Percentiles rank a stretch among this genome's conserved stretches.
Conservation (phyloP, 2,329 filamentous ascomycete genomes). For the Graphilbum ipis-grandicollis region DNA sequence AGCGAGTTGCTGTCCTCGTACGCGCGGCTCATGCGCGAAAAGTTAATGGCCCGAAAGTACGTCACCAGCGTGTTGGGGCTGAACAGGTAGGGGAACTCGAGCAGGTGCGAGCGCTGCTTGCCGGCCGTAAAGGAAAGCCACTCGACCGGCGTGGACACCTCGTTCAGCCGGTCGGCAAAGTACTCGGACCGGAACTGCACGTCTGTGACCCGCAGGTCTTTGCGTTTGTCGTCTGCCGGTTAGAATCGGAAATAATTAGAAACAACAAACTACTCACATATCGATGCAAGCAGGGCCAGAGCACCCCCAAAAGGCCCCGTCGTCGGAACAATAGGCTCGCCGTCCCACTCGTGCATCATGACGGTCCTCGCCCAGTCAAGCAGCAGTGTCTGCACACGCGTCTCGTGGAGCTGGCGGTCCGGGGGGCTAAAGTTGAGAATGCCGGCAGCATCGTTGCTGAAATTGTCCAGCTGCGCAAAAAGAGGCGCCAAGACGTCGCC, state of each 20-base stretch:
- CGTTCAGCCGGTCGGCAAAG: constrained; percentile 59
- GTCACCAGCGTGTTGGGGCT: constrained; percentile 52
- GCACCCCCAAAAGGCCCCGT: constrained; percentile 62
- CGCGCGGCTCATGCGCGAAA: constrained; percentile 65
- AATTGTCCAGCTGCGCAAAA: constrained; percentile 34
- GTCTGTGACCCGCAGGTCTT: constrained; percentile 45
- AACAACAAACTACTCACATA: constrained; percentile 37
- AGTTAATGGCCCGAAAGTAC: constrained; percentile 80
- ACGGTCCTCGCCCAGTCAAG: constrained; percentile 61
- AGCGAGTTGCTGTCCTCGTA: constrained; percentile 52
- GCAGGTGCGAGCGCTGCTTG: constrained; percentile 50
- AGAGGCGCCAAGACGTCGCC: constrained; percentile 31
- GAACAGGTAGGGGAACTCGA: constrained; percentile 72
- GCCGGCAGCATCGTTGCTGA: constrained; percentile 25
- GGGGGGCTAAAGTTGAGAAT: constrained; percentile 29
- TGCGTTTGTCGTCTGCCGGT: constrained; percentile 38
- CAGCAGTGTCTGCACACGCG: constrained; percentile 35
- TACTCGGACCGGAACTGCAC: constrained; percentile 60
- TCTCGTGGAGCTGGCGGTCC: constrained; percentile 38
- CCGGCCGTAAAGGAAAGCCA: constrained; percentile 49
- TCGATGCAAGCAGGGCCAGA: constrained; percentile 51
- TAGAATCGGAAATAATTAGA: constrained; percentile 3
- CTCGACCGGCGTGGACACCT: constrained; percentile 53
- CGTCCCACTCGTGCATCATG: constrained; percentile 67
- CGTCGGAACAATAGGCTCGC: constrained; percentile 49